phyloP scores from a whole-genome alignment of 768 basidiomycete species.

The Suillus variegatus region DNA sequence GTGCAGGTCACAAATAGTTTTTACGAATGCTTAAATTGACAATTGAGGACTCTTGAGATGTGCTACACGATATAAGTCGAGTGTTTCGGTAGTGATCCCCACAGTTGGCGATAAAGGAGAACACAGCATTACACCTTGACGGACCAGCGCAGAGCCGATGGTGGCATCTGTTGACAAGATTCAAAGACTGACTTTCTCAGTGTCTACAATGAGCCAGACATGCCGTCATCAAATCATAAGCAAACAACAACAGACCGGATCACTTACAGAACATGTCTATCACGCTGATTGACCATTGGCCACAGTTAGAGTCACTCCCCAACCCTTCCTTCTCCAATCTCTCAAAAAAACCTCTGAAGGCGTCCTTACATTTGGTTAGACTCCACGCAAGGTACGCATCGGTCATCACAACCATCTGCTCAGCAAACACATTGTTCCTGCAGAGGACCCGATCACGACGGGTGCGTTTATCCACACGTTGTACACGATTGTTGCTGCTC shows the following conservation, averaged over 20 bases:
- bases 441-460: not conserved
- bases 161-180: not conserved
- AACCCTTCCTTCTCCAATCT: no score
- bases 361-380: no score
- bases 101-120: not conserved
- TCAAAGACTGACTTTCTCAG: not conserved
- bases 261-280: conserved; percentile 7
- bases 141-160: not conserved
- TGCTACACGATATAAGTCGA: not conserved
- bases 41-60: no score
- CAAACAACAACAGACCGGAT: not conserved
- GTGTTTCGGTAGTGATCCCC: not conserved
- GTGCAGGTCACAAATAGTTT: no score
- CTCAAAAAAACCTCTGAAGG: no score
- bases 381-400: conserved; percentile 1
- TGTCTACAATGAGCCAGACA: not conserved
- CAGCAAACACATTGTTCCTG: not conserved
- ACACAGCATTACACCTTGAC: not conserved
- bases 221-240: no score
- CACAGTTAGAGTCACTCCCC: no score
- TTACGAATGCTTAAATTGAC: no score
- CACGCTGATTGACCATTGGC: no score
- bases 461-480: not conserved
- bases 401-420: conserved; percentile 2
- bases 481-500: not conserved